Base-by-base conservation (phyloP, 768 basidiomycete genomes). In the Suillus alpinus region DNA sequence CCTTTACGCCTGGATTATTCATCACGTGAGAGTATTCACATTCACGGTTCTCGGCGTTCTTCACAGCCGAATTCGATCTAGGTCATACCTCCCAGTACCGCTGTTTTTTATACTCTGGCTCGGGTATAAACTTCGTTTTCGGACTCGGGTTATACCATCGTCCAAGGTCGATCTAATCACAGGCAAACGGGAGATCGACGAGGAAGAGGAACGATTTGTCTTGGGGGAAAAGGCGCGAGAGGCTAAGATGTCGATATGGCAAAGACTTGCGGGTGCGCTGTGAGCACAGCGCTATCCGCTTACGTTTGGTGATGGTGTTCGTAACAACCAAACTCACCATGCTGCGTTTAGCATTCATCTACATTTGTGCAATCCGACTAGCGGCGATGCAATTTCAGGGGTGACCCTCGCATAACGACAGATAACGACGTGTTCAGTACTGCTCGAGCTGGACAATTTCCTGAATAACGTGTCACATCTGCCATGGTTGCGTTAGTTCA, bases 91-190 rank as follows among this genome's bases (percentile, higher is more conserved):
- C 78, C 75, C 65, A 14, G 50, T 80, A 1, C 73, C 73, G 2
- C 57, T 62, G 2, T 78, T 77, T 66, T 62, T 74, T 23, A 20
- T 75, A 56, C 72, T 78, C 64, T 78, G 73, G 69, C 50, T 63
- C 1, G 75, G 74, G 2, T 76, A 75, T 66, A 78, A 76, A 63
- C 12, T 78, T 12, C 69, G 69, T 56, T 75, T 73, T 65, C 63
- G 73, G 34, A 77, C 75, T 5, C 63, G 62, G 43, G 63, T 73
- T 12, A 74, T 79, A 61, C 78, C 78, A 0, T 66, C 76, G 1
- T 73, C 75, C n/a, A 75, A 83, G 56, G 82, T 89, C 29, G 87
- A 89, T 64, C 76, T 89, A n/a, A 68, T 84, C 39, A 82, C 83
- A 16, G 88, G 87, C 20, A 76, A 85, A 62, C 72, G 78, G 26